These are phyloP conservation scores for Tricholoma bakamatsutake DNA, from an alignment of 768 basidiomycete genomes.

Conservation along the genomic window DNA sequence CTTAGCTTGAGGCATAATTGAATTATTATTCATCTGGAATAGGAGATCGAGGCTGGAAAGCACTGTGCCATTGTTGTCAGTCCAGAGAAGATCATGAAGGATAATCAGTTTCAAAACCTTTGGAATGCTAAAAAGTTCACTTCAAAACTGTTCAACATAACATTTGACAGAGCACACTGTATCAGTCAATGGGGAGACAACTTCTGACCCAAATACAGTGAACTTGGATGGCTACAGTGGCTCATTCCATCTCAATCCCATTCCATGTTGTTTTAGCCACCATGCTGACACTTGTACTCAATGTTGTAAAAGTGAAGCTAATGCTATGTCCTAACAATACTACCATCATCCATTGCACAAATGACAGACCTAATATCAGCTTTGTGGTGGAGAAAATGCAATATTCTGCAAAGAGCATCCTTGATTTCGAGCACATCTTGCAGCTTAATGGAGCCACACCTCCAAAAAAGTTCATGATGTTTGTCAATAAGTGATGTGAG, in stretches of 20 bases:
- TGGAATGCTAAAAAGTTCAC: constrained; percentile 16
- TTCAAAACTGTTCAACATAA: constrained; percentile 20
- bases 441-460: neutral
- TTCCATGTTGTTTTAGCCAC: constrained; percentile 19
- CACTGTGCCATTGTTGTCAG: constrained; percentile 14
- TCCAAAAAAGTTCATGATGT: constrained; percentile 4
- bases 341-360: constrained; percentile 3
- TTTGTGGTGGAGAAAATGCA: neutral
- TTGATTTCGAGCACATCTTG: constrained; percentile 1
- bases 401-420: neutral
- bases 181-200: constrained; percentile 25
- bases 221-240: constrained; percentile 12
- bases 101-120: neutral
- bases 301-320: constrained; percentile 6
- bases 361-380: constrained; percentile 7
- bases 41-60: constrained; percentile 14
- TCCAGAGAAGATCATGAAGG: constrained; percentile 12
- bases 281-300: constrained; percentile 11
- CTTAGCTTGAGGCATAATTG: neutral
- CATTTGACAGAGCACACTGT: constrained; percentile 32
- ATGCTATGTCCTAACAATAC: neutral
- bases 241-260: neutral
- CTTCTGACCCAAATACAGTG: constrained; percentile 25
- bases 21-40: constrained; percentile 5
- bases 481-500: constrained; percentile 2